These are phyloP conservation scores for Penicillium frequentans DNA, from an alignment of 2,329 filamentous ascomycete genomes.

Conservation along the genomic window DNA sequence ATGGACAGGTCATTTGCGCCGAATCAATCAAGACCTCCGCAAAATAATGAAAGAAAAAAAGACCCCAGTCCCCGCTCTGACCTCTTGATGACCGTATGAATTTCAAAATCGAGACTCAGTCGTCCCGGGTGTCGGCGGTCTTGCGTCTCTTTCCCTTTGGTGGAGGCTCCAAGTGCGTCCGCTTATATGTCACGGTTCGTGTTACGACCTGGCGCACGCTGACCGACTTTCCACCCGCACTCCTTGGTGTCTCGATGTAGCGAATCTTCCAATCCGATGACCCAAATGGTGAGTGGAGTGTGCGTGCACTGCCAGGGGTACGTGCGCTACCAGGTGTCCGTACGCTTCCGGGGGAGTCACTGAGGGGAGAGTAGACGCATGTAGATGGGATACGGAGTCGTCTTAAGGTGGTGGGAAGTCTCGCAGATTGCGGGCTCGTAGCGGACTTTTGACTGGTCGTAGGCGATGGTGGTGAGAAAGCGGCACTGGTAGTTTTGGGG, in stretches of 20 bases:
- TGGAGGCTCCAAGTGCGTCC: slow-evolving; percentile 74
- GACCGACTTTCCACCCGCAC: slow-evolving; percentile 63
- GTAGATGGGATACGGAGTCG: slow-evolving; percentile 77
- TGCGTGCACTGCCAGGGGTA: slow-evolving; percentile 52
- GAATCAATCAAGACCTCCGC: too few species aligned
- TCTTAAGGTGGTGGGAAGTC: slow-evolving; percentile 32
- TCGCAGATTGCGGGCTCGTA: slow-evolving; percentile 26
- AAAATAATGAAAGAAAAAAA: too few species aligned
- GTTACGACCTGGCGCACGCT: slow-evolving; percentile 87
- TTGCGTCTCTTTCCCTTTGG: slow-evolving; percentile 92
- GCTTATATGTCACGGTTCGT: slow-evolving; percentile 87
- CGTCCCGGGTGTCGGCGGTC: too few species aligned
- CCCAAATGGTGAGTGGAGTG: slow-evolving; percentile 72
- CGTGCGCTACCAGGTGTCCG: slow-evolving; percentile 52
- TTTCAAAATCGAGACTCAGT: too few species aligned
- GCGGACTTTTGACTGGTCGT: slow-evolving; percentile 59
- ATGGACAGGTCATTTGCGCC: too few species aligned
- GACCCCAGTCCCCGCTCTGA: not conserved
- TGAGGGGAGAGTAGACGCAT: slow-evolving; percentile 47
- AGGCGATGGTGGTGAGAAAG: slow-evolving; percentile 59
- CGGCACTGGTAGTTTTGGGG: slow-evolving; percentile 30
- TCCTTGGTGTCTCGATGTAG: slow-evolving; percentile 61
- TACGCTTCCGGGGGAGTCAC: not conserved
- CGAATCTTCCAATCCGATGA: slow-evolving; percentile 76
- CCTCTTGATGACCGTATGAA: too few species aligned